Evolutionary conservation across 179 eudicot species (phyloP), one percentile per base, ranked within the genome.

Genomic region (Carnegiea gigantea): DNA sequence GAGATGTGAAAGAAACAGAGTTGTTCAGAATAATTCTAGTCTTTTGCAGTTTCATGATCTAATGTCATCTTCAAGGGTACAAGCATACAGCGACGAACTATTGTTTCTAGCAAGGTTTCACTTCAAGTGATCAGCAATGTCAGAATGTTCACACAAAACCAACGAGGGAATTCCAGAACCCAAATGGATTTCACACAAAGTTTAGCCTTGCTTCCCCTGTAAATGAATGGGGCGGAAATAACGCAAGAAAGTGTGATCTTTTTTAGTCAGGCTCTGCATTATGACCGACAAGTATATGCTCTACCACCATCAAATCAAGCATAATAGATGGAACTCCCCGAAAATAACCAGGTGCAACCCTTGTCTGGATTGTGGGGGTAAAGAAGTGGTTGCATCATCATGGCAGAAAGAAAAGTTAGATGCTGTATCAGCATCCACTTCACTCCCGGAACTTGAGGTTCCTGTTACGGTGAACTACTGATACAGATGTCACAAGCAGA

Each of bases 361-460:
- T 75, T 23, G 40, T 44, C 38, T 12, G 1, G 21, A 48, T 14
- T 43, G 23, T 11, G 59, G 84, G 84, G 71, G 77, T 13, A 68
- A 3, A 30, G 70, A n/a, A 75, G 57, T 78, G 78, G 14, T 33
- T n/a, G 43, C 24, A 57, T 48, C 78, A 76, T 71, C 21, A 71
- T 21, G 24, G 15, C 64, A 79, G 49, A 76, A 44, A 82, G 70
- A 60, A 62, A 53, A 40, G 36, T 51, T 54, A 83, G 83, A 60
- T 43, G 77, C 64, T 77, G 76, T 70, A 79, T 85, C 83, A 82
- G 78, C 75, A 70, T 70, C 85, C 48, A 75, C 72, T 59, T 60
- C 65, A 15, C 30, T 43, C 59, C 40, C 78, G 40, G 87, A 82
- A 82, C 76, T 70, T 78, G 77, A 82, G 60, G 49, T 54, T 81